Evolutionary conservation across 2,329 filamentous ascomycete genomes (phyloP), one percentile per base, ranked within the genome.

Genomic region (Colletotrichum siamense): DNA sequence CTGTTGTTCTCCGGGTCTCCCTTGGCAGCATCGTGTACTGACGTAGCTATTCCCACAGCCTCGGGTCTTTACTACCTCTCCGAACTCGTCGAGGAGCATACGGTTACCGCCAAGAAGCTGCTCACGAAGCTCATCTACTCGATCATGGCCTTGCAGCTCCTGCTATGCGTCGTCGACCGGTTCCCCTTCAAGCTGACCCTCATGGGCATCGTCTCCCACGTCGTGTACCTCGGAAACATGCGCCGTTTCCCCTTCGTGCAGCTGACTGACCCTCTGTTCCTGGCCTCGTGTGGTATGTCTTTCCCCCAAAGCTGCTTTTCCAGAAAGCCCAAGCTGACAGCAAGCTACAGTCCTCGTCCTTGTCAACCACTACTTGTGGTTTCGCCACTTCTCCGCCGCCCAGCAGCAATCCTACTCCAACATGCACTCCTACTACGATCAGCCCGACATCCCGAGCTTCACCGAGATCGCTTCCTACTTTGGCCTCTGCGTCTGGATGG

Each of bases 21-120:
- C 59, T 72, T 59, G 67, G 67, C 32, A 62, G 5, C 26, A 26
- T 39, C 34, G 0, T 8, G n/a, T 22, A n/a, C 57, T 77, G 62
- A 73, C 52, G 49, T 36, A 34, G 18, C 10, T 28, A 39, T 49
- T 49, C 8, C 12, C 44, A 13, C 81, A 95, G 97, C 97, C 52
- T 98, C 96, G n/a, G 97, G 97, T 49, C 92, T 99, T 30, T 99
- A 99, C 88, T 99, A 99, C 85, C 94, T 99, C 70, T 98, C 96
- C 28, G 97, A 99, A 85, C 93, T 99, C 16, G 97, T 99, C 77
- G 97, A 99, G 87, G 97, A 99, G 85, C 96, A 99, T 83, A 98
- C 96, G 6, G 96, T 99, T 13, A 86, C 98, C 78, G 95, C 96
- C 15, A 98, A 98, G 84, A 95, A 94, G 73, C 88, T 98, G n/a